Base-by-base conservation (phyloP, 192 early-diverging fungal species). In the Coemansia sp. region DNA sequence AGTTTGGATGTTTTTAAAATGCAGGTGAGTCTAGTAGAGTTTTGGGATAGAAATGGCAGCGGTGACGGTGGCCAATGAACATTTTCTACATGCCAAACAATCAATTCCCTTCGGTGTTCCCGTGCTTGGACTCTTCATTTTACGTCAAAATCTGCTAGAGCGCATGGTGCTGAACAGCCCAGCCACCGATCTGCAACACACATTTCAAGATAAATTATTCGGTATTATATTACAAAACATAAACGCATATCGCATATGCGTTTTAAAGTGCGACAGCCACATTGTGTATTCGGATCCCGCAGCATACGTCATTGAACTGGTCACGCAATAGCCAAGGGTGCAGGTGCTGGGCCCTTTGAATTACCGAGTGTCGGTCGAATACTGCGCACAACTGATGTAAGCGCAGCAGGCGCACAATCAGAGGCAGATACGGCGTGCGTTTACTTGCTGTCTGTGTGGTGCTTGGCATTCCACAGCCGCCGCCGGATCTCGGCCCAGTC, bases 401-500 rank as follows among this genome's bases (percentile, higher is more conserved):
- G 49, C 49, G 4, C 17, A 9, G 8, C 17, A 50, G 49, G 49
- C 49, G 49, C 8, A 50, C 17, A 50, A 50, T n/a, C 17, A 9
- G 49, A n/a, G 19, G 22, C 51, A 47, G 43, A 35, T 9, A 35
- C 32, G 32, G 32, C 32, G 32, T 35, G 32, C 10, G 15, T 11
- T 41, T 60, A 56, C 39, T 35, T 25, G 41, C 50, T 11, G 23
- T 12, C 35, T 24, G 45, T 35, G 15, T 50, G 58, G 24, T 54
- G 47, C 50, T 74, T 73, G 29, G 77, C 77, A 60, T 79, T 79
- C 77, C 77, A 79, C 38, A 79, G 68, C 3, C 77, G 72, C 62
- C 48, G 60, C 21, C 72, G 72, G 67, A 79, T 73, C 38, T 66
- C 61, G 2, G 72, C 60, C 77, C 77, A 79, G 45, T 74, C 77